Conservation (phyloP, 768 basidiomycete genomes). For the Cystoderma amianthinum region DNA sequence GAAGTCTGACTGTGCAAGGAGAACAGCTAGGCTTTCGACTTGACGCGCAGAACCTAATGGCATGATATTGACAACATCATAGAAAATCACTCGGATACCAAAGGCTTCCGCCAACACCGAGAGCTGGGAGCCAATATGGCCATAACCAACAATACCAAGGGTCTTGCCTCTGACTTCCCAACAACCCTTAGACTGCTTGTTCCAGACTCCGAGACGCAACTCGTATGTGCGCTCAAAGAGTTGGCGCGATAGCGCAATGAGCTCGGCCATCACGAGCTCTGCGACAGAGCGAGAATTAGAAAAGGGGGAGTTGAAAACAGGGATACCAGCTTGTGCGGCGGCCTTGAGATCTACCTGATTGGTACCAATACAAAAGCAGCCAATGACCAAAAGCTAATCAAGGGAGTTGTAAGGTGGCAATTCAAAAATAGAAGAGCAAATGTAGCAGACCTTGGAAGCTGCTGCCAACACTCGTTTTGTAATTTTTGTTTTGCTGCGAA, state of each 20-base stretch:
- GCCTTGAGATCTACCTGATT: constrained; percentile 92
- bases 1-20: constrained; percentile 83
- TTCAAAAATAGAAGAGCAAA: background rate
- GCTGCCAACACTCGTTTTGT: constrained; percentile 85
- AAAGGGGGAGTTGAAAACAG: constrained; percentile 99
- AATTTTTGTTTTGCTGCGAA: constrained; percentile 96
- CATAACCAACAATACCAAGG: constrained; percentile 95
- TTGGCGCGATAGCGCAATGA: constrained; percentile 92
- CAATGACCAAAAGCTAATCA: constrained; percentile 83
- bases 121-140: constrained; percentile 96
- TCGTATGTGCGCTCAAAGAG: constrained; percentile 85
- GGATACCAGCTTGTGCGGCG: constrained; percentile 83
- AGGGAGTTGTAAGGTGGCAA: background rate
- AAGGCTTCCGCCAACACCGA: constrained; percentile 96
- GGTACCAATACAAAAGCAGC: constrained; percentile 99
- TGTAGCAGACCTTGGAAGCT: constrained; percentile 63
- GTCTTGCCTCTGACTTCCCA: constrained; percentile 99
- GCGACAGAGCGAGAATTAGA: constrained; percentile 99
- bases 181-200: constrained; percentile 97
- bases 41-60: constrained; percentile 92
- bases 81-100: constrained; percentile 92
- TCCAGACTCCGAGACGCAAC: constrained; percentile 89
- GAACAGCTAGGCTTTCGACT: constrained; percentile 67
- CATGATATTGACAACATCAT: constrained; percentile 96
- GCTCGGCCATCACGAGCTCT: constrained; percentile 92